Evolutionary conservation across 148 eudicot species (phyloP).

Genomic region (Simmondsia chinensis): DNA sequence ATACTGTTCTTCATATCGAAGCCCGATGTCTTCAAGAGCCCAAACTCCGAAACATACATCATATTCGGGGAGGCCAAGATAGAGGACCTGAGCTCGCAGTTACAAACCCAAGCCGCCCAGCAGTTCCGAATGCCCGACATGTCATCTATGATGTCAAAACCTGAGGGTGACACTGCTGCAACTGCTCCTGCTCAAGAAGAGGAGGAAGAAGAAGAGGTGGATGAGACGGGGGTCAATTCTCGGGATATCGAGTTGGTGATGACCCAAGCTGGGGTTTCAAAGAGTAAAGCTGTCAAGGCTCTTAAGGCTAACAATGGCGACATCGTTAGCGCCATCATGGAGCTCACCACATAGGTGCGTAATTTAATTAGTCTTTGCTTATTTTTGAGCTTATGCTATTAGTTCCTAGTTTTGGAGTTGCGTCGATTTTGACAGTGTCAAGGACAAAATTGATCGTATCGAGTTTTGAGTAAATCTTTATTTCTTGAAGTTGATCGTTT

Average conservation of each 20-base stretch:
- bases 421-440: no score
- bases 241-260: conserved; percentile 79
- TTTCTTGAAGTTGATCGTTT: no score
- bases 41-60: conserved; percentile 67
- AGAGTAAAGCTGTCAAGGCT: conserved; percentile 79
- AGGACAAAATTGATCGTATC: no score
- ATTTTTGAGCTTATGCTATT: no score
- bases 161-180: conserved; percentile 37
- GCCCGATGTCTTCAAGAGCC: conserved; percentile 86
- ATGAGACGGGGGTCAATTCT: conserved; percentile 68
- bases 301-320: conserved; percentile 65
- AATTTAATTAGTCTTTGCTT: no score
- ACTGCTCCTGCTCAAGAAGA: conserved; percentile 49
- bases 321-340: conserved; percentile 86
- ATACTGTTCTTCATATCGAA: conserved; percentile 67
- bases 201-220: conserved; percentile 77
- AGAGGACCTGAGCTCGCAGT: conserved; percentile 86
- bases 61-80: conserved; percentile 86
- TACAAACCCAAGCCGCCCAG: conserved; percentile 88
- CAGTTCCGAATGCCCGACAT: conserved; percentile 76
- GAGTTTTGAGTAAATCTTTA: no score
- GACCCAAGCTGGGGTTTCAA: conserved; percentile 80
- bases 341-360: conserved; percentile 51
- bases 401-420: no score
- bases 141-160: conserved; percentile 47